These are phyloP conservation scores for Thielaviopsis punctulata DNA, from an alignment of 2,329 filamentous ascomycete genomes.

Conservation along the genomic window DNA sequence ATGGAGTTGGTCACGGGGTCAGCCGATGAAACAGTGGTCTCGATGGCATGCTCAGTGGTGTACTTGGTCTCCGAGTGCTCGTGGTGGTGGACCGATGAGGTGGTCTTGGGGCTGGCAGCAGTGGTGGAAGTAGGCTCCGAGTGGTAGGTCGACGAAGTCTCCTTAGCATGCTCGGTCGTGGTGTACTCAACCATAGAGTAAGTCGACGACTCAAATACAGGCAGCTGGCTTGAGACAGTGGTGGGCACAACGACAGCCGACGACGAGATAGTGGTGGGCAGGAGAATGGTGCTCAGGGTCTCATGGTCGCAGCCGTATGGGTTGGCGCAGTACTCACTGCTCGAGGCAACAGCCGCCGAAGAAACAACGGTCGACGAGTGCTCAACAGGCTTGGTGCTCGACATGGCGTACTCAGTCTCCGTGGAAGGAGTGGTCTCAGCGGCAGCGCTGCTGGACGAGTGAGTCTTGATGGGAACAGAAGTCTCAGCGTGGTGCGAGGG, in stretches of 20 bases:
- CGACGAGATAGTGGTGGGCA: not conserved
- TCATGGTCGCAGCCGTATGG: not conserved
- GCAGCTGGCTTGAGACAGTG: not conserved
- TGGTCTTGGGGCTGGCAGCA: not conserved
- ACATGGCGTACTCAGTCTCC: not conserved
- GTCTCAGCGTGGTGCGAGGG: not conserved
- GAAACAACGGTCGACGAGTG: not conserved
- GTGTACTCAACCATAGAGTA: not conserved
- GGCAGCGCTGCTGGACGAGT: not conserved
- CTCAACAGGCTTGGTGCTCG: not conserved
- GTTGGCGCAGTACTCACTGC: not conserved
- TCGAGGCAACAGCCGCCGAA: not conserved
- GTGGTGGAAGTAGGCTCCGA: not conserved
- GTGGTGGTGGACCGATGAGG: not conserved
- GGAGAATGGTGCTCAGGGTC: not conserved
- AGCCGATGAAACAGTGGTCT: slow-evolving; percentile 1
- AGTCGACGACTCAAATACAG: not conserved
- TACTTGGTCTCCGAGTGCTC: not conserved
- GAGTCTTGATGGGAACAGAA: not conserved
- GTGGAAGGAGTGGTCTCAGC: not conserved
- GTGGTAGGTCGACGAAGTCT: not conserved
- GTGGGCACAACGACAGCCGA: not conserved
- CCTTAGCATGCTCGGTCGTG: not conserved
- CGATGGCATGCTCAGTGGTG: not conserved
- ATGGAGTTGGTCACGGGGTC: not conserved